These are phyloP conservation scores for Triticum dicoccoides DNA, from an alignment of 176 grass and related monocot species.

Conservation along the genomic window DNA sequence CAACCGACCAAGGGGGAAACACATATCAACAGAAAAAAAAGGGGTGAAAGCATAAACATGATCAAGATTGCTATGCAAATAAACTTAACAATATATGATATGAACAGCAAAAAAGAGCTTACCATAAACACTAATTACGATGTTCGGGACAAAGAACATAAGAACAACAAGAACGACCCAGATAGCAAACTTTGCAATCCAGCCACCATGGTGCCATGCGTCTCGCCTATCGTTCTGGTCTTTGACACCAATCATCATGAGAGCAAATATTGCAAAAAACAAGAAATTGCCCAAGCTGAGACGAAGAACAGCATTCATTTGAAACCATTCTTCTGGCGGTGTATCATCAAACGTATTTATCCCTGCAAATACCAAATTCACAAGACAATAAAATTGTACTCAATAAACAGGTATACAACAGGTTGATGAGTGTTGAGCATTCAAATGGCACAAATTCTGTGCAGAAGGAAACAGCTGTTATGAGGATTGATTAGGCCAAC, in stretches of 20 bases:
- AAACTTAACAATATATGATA: constrained; percentile 22
- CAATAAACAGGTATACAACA: not conserved
- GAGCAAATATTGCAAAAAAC: constrained; percentile 81
- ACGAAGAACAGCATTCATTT: constrained; percentile 87
- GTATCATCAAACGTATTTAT: constrained; percentile 48
- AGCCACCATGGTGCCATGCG: constrained; percentile 91
- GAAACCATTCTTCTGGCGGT: constrained; percentile 83
- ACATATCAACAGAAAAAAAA: not conserved
- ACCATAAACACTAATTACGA: constrained; percentile 85
- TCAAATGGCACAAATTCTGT: not conserved
- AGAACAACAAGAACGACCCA: constrained; percentile 80
- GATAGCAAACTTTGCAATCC: constrained; percentile 78
- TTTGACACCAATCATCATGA: constrained; percentile 88
- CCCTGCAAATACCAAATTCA: constrained; percentile 27
- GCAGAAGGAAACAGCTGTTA: not conserved
- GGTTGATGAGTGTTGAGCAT: not conserved
- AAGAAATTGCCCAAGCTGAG: constrained; percentile 93
- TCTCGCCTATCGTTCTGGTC: constrained; percentile 91
- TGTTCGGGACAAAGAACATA: constrained; percentile 91
- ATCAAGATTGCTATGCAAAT: not conserved
- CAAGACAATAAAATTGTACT: not conserved
- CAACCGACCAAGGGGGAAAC: not conserved
- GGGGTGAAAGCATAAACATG: not conserved
- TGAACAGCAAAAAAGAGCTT: constrained; percentile 27
- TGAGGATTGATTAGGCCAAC: not conserved